Evolutionary conservation across 2,329 filamentous ascomycete species (phyloP).

Genomic region (Teratosphaeria viscida): DNA sequence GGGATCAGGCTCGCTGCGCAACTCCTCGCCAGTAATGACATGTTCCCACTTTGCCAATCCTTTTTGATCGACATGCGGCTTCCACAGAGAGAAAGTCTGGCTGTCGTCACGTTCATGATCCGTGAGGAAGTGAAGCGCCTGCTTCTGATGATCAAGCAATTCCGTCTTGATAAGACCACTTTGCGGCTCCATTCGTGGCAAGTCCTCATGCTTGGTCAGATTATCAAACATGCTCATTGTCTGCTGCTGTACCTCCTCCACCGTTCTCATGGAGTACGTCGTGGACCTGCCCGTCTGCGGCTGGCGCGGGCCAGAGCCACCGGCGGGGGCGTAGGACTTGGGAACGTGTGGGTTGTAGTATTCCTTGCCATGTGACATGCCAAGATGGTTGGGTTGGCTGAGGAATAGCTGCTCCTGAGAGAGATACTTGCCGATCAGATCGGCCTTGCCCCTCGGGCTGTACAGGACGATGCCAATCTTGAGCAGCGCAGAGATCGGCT

Average conservation of each 20-base stretch:
- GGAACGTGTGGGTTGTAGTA: conserved; percentile 65
- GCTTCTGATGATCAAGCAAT: conserved; percentile 77
- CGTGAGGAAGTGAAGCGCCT: conserved; percentile 79
- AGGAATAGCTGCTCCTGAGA: conserved; percentile 58
- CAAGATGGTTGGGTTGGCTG: conserved; percentile 42
- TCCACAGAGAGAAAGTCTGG: conserved; percentile 67
- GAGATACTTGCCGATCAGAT: conserved; percentile 57
- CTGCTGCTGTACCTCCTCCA: conserved; percentile 77
- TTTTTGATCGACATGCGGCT: conserved; percentile 45
- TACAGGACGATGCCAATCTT: conserved; percentile 67
- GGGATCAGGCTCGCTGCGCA: conserved; percentile 23
- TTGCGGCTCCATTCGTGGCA: conserved; percentile 62
- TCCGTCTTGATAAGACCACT: conserved; percentile 50
- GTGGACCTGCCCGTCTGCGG: conserved; percentile 4
- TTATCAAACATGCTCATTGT: conserved; percentile 79
- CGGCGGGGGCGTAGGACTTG: conserved; percentile 18
- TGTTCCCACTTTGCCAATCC: conserved; percentile 62
- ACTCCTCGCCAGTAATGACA: conserved; percentile 66
- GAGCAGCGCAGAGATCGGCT: conserved; percentile 50
- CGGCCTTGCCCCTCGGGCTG: conserved; percentile 57
- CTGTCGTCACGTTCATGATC: conserved; percentile 54
- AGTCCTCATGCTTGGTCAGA: conserved; percentile 61
- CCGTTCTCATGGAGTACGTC: conserved; percentile 49
- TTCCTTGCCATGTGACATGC: conserved; percentile 44
- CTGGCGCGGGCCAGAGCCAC: conserved; percentile 1